A percentile compares a stretch with the other conserved stretches of the same genome.
Evolutionary conservation across 495 filamentous ascomycete genomes (phyloP).

Genomic region (Penicillium egyptiacum): DNA sequence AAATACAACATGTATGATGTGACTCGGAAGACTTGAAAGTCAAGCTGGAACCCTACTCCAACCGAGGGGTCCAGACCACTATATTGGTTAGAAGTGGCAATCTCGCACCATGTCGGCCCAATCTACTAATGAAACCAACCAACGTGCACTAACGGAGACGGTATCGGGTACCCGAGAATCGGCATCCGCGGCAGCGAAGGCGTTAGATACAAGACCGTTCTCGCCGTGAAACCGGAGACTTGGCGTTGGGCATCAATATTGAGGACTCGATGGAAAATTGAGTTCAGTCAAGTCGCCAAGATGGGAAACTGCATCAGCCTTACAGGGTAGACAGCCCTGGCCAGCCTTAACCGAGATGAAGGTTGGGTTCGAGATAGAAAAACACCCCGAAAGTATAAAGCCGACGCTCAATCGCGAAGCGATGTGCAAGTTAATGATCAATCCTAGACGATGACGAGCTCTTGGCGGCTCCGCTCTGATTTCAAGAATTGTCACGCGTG

Average conservation of each 20-base stretch:
- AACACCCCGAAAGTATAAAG: constrained; percentile 3
- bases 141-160: constrained; percentile 7
- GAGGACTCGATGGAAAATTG: neutral
- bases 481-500: constrained; percentile 3
- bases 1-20: neutral
- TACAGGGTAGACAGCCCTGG: neutral
- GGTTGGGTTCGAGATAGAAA: constrained; percentile 1
- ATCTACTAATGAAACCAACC: constrained; percentile 4
- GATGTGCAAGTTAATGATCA: constrained; percentile 11
- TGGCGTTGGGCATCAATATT: constrained; percentile 5
- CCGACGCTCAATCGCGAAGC: neutral
- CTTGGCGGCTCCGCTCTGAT: constrained; percentile 15
- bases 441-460: constrained; percentile 8
- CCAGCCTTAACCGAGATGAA: constrained; percentile 7
- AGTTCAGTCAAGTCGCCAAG: neutral
- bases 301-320: constrained; percentile 1
- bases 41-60: neutral
- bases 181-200: neutral
- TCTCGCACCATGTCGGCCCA: constrained; percentile 8
- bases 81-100: constrained; percentile 4
- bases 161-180: constrained; percentile 23
- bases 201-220: neutral
- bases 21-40: neutral
- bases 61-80: neutral
- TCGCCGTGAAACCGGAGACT: neutral